These are phyloP conservation scores for Neofusicoccum sp. DNA, from an alignment of 2,329 filamentous ascomycete species.

Conservation along the genomic window DNA sequence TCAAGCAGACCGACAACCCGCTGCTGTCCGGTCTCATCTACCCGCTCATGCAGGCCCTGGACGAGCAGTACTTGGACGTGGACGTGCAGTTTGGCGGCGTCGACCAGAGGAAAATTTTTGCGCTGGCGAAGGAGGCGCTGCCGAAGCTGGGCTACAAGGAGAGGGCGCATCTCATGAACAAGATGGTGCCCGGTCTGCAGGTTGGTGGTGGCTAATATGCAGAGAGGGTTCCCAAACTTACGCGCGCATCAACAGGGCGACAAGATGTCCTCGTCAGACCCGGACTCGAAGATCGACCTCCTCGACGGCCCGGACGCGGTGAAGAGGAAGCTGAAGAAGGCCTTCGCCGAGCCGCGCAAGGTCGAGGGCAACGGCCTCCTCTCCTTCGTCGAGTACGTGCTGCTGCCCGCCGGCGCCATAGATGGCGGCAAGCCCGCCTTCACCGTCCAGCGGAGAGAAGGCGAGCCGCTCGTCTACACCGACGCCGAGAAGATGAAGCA, in stretches of 20 bases:
- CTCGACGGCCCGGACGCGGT: slow-evolving; percentile 75
- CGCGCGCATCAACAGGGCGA: slow-evolving; percentile 51
- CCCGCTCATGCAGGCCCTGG: slow-evolving; percentile 83
- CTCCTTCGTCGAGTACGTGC: slow-evolving; percentile 80
- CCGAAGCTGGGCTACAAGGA: slow-evolving; percentile 80
- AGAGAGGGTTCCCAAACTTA: slow-evolving; percentile 40
- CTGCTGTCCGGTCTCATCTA: slow-evolving; percentile 74
- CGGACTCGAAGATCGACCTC: slow-evolving; percentile 88
- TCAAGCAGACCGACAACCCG: slow-evolving; percentile 83
- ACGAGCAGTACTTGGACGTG: slow-evolving; percentile 78
- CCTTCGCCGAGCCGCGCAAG: slow-evolving; percentile 70
- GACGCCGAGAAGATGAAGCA: slow-evolving; percentile 70
- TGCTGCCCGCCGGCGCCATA: slow-evolving; percentile 74
- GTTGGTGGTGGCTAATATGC: slow-evolving; percentile 76
- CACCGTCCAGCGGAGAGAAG: slow-evolving; percentile 62
- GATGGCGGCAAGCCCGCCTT: slow-evolving; percentile 59
- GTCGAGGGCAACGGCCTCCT: slow-evolving; percentile 85
- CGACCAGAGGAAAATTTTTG: slow-evolving; percentile 89
- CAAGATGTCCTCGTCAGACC: slow-evolving; percentile 74
- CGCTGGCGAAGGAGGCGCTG: slow-evolving; percentile 77
- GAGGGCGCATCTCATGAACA: slow-evolving; percentile 73
- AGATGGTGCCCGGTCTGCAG: slow-evolving; percentile 84
- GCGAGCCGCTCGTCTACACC: slow-evolving; percentile 79
- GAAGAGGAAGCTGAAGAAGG: slow-evolving; percentile 68
- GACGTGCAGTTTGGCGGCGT: slow-evolving; percentile 78